Evolutionary conservation across 805 yeast genomes (phyloP), one percentile per base, ranked within the genome.

Genomic region (Starmerella asiatica): DNA sequence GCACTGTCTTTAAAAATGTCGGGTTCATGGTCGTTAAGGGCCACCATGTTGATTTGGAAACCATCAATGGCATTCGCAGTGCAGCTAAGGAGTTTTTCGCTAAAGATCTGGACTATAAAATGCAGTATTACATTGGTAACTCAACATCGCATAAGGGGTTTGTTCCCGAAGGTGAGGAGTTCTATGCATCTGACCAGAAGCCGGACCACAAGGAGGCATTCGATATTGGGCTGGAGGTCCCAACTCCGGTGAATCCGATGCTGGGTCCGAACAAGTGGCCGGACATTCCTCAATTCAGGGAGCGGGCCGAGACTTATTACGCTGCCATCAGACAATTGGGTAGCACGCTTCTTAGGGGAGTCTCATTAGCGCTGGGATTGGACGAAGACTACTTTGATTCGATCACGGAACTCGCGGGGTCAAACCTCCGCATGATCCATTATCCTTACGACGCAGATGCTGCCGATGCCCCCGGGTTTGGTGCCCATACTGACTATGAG

Each of bases 121-220:
- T 46, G 33, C 57, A 58, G 33, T 36, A 33, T 19, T 43, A 39
- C 32, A 62, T 65, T 41, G 76, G 68, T 33, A 73, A 70, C 80
- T 67, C 61, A 34, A 61, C 64, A 47, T 73, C 79, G 0, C 72
- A 73, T 11, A 59, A 60, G 18, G 46, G 46, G 3, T 43, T 30
- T 27, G 46, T 43, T 5, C 46, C 46, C n/a, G 41, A 39, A 30
- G 46, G 46, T 9, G 46, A 34, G 18, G 46, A 43, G 29, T 34
- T 29, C 17, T 39, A 32, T 20, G 38, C 9, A 5, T 27, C 8
- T 8, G 31, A 12, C 5, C n/a, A n/a, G n/a, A 24, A 17, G 24
- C 62, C 69, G 3, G 81, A 75, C 50, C 66, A 75, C 67, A 59
- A 79, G 41, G 81, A 75, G 49, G 80, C 75, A 55, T 67, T 69